Conservation (phyloP, 768 basidiomycete genomes). For the Suillus spraguei region DNA sequence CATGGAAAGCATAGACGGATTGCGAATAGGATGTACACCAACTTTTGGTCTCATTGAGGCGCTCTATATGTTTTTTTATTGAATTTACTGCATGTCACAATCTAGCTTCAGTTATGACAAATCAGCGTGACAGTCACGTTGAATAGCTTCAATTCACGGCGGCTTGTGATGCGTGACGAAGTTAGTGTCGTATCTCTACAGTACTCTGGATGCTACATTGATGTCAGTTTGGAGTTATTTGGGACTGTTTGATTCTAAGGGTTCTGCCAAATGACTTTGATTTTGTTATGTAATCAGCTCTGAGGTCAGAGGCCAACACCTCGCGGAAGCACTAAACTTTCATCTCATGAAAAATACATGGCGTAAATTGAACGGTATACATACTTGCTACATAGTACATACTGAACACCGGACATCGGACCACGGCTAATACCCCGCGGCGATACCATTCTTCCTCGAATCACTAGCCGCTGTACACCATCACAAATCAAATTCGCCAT, state of each 20-base stretch:
- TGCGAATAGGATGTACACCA: no score
- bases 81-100: no score
- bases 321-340: not conserved
- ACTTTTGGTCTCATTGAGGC: no score
- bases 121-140: no score
- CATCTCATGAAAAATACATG: not conserved
- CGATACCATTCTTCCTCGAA: conserved; percentile 91
- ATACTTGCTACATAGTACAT: not conserved
- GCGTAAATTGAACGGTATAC: not conserved
- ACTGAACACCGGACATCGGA: not conserved
- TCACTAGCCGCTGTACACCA: conserved; percentile 73
- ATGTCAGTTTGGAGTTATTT: conserved; percentile 19
- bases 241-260: conserved; percentile 20
- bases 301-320: no score
- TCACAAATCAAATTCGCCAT: conserved; percentile 4
- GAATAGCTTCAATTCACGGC: no score
- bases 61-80: no score
- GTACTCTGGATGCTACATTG: not conserved
- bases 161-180: no score
- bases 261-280: conserved; percentile 18
- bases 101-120: no score
- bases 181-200: no score
- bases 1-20: no score
- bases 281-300: not conserved
- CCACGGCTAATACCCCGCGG: conserved; percentile 72